Evolutionary conservation across 768 basidiomycete species (phyloP).

Genomic region (Macrolepiota dolichaula): DNA sequence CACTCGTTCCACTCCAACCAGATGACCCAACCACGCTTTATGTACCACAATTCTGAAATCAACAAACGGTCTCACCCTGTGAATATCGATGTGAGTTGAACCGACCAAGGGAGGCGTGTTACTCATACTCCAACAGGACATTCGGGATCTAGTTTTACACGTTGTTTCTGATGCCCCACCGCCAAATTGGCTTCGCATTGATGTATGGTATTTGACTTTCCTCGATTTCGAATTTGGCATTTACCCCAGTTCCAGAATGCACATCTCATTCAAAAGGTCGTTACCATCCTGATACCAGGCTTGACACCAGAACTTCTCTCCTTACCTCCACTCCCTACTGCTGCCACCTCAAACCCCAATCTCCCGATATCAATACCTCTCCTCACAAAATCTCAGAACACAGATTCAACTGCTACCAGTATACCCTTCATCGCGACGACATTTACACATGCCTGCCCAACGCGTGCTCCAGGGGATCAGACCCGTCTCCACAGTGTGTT

Average conservation of each 20-base stretch:
- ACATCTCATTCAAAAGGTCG: slow-evolving; percentile 70
- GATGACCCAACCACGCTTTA: slow-evolving; percentile 66
- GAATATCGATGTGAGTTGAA: slow-evolving; percentile 67
- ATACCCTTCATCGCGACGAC: slow-evolving; percentile 70
- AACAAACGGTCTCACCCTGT: slow-evolving; percentile 68
- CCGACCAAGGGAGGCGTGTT: background rate
- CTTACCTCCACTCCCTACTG: slow-evolving; percentile 68
- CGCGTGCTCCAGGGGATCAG: slow-evolving; percentile 87
- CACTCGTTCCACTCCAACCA: slow-evolving; percentile 21
- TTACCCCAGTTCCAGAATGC: slow-evolving; percentile 51
- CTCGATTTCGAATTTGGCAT: slow-evolving; percentile 1
- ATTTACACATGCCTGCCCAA: slow-evolving; percentile 93
- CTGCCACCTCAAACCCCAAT: slow-evolving; percentile 53
- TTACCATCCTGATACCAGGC: slow-evolving; percentile 83
- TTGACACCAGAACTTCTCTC: slow-evolving; percentile 72
- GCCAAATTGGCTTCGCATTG: slow-evolving; percentile 81
- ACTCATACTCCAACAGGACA: slow-evolving; percentile 50
- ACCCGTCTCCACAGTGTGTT: slow-evolving; percentile 84
- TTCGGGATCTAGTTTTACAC: slow-evolving; percentile 84
- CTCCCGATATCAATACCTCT: slow-evolving; percentile 41
- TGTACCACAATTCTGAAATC: slow-evolving; percentile 80
- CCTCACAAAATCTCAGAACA: slow-evolving; percentile 23
- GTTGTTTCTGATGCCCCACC: slow-evolving; percentile 80
- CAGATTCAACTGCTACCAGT: slow-evolving; percentile 24
- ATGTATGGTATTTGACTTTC: slow-evolving; percentile 43